These are phyloP conservation scores for Posidonia oceanica DNA, from an alignment of 116 monocot species.

Conservation along the genomic window DNA sequence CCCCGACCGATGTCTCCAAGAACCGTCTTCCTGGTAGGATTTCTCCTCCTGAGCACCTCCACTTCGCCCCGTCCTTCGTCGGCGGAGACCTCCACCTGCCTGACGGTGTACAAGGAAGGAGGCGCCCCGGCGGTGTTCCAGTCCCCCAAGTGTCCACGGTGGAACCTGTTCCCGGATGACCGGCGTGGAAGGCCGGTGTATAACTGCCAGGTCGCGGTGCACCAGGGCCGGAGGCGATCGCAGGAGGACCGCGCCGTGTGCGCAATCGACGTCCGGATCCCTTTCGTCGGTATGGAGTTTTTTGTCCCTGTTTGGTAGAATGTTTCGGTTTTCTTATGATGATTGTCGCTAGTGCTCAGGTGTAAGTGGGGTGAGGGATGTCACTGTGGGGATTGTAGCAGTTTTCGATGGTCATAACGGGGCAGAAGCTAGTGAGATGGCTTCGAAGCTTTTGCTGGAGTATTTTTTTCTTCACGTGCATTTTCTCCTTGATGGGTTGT, in stretches of 20 bases:
- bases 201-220: slow-evolving; percentile 45
- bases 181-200: slow-evolving; percentile 16
- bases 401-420: slow-evolving; percentile 96
- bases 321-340: neutral
- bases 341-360: slow-evolving; percentile 15
- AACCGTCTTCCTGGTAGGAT: neutral
- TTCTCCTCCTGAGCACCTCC: slow-evolving; percentile 15
- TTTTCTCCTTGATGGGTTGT: slow-evolving; percentile 69
- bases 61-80: neutral
- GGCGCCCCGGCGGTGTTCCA: slow-evolving; percentile 81
- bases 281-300: slow-evolving; percentile 37
- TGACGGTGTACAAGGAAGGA: slow-evolving; percentile 67
- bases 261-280: slow-evolving; percentile 60
- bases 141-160: slow-evolving; percentile 71
- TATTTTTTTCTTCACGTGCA: slow-evolving; percentile 72
- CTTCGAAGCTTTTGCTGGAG: slow-evolving; percentile 71
- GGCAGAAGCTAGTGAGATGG: slow-evolving; percentile 82
- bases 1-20: neutral
- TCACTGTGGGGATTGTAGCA: slow-evolving; percentile 51
- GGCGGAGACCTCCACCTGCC: slow-evolving; percentile 47
- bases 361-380: slow-evolving; percentile 39
- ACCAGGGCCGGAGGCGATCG: slow-evolving; percentile 49
- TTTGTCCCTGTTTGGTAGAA: neutral
- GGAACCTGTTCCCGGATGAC: slow-evolving; percentile 45
- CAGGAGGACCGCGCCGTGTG: slow-evolving; percentile 87